Evolutionary conservation across 805 yeast species (phyloP), one percentile per base, ranked within the genome.

Genomic region (Myxozyma sirexii): DNA sequence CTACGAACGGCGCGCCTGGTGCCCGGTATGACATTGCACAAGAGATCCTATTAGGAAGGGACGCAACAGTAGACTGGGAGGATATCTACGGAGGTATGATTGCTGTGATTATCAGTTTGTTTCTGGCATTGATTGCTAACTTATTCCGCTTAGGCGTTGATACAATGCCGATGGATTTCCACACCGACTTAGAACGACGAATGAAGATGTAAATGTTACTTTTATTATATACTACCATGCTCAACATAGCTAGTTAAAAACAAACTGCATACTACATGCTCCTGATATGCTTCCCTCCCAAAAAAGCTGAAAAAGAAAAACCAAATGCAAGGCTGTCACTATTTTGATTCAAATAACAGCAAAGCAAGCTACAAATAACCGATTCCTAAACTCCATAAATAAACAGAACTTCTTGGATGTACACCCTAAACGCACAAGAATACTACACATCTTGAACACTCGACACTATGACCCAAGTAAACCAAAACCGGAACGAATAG

Each of bases 11-110:
- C 15, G 66, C 59, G 17, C 64, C 59, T 6, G 90, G 90, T 13
- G 87, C 84, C 5, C 68, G 83, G 5, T 76, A 80, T 46, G 78
- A 81, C 59, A 59, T 90, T 61, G 96, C 90, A 70, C 81, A 79
- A 61, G 97, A 92, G 70, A 88, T 94, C 54, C 79, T 94, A 59
- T 72, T 84, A 70, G 89, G 89, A 76, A 86, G 82, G 69, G 98
- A 94, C 60, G 75, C 85, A 21, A 74, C 83, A 15, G 76, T 93
- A 43, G 97, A 90, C 68, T 93, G 98, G 97, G 98, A 94, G 69
- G 98, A 94, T 69, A 81, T 93, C 21, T 92, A 64, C 37, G 65
- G 64, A 38, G 66, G 66, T 63, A 49, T 19, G 58, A 17, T 19
- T n/a, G 33, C 33, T 23, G 27, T 17, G 26, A 13, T 38, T 33